Conservation (phyloP, 495 filamentous ascomycete species). For the Penicillium daleae region DNA sequence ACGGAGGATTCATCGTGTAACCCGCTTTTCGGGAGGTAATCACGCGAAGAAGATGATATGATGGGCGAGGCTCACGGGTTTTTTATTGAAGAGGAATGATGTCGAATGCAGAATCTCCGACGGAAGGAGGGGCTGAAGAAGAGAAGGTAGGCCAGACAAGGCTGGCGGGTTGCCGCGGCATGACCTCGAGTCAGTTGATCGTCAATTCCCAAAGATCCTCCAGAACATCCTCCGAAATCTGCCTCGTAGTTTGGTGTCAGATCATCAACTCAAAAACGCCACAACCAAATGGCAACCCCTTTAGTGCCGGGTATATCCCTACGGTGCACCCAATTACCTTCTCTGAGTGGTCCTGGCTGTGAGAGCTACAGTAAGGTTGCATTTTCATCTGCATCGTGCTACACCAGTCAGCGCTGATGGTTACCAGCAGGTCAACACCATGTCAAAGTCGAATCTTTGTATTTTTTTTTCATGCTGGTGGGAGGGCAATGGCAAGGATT, state of each 20-base stretch:
- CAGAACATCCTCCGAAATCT: not conserved
- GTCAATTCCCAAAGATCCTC: not conserved
- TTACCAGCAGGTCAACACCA: not conserved
- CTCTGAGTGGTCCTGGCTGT: not conserved
- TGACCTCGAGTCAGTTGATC: not conserved
- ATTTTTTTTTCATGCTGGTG: not conserved
- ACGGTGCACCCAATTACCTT: not conserved
- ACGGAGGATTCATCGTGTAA: slow-evolving; percentile 25
- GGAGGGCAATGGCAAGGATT: not conserved
- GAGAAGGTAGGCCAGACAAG: not conserved
- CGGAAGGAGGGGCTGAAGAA: not conserved
- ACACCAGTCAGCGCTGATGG: slow-evolving; percentile 5
- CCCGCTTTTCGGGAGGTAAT: not conserved
- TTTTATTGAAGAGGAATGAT: not conserved
- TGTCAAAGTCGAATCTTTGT: not conserved
- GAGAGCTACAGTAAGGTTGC: slow-evolving; percentile 4
- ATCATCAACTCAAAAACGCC: not conserved
- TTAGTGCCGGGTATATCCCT: not conserved
- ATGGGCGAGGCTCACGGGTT: not conserved
- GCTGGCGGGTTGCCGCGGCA: not conserved
- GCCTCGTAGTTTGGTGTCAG: not conserved
- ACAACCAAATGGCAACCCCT: not conserved
- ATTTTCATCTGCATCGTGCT: slow-evolving; percentile 1
- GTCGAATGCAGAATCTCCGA: not conserved
- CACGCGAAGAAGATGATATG: not conserved